A percentile compares a stretch with the other conserved stretches of the same genome.
These are phyloP conservation scores for Botrytis cinerea DNA, from an alignment of 2,329 filamentous ascomycete species.

Conservation along the genomic window DNA sequence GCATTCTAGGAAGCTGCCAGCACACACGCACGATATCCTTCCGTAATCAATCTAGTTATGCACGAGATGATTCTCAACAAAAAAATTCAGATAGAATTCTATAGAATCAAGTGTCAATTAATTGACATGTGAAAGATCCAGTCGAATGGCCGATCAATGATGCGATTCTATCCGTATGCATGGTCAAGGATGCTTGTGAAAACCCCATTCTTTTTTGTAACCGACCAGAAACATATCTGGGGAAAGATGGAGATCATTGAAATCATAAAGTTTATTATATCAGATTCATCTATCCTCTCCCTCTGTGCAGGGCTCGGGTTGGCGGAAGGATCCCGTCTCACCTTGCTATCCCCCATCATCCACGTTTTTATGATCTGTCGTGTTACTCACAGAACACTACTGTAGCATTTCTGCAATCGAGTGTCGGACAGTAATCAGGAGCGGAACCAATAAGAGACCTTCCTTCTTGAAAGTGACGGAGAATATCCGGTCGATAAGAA, in stretches of 20 bases:
- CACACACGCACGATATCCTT: neutral
- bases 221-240: neutral
- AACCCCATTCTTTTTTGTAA: neutral
- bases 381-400: neutral
- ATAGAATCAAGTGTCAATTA: neutral
- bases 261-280: neutral
- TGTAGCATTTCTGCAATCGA: neutral
- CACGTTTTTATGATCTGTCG: neutral
- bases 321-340: neutral
- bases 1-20: neutral
- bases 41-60: neutral
- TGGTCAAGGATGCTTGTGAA: neutral
- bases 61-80: neutral
- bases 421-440: neutral
- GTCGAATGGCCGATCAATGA: neutral
- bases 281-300: neutral
- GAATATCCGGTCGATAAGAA: slow-evolving; percentile 6
- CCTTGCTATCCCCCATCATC: neutral
- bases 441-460: neutral
- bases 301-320: neutral
- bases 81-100: slow-evolving; percentile 8
- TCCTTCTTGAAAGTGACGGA: neutral
- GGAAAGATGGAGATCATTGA: neutral
- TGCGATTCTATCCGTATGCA: slow-evolving; percentile 6
- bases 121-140: slow-evolving; percentile 10